A percentile compares a stretch with the other conserved stretches of the same genome.
Conservation (phyloP, 2,329 filamentous ascomycete genomes). For the Epichloe baconii region DNA sequence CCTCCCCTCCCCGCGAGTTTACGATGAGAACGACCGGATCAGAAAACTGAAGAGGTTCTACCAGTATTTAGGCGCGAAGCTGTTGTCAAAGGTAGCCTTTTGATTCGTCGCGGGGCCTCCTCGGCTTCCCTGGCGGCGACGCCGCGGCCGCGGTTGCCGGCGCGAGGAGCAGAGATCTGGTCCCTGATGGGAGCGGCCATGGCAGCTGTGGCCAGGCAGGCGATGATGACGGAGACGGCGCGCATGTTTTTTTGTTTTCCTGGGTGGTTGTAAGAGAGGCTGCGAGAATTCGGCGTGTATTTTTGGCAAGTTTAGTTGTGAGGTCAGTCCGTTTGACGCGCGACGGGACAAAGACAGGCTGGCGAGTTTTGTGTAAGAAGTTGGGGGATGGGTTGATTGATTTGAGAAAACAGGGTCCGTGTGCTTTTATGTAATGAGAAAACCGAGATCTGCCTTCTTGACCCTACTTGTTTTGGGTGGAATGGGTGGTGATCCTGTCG, state of each 20-base stretch:
- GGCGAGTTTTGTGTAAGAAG: no score
- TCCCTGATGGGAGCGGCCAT: constrained; percentile 1
- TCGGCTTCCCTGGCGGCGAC: neutral
- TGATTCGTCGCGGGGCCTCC: neutral
- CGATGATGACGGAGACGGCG: constrained; percentile 1
- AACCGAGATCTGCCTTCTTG: no score
- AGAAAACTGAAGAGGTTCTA: neutral
- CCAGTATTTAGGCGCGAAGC: neutral
- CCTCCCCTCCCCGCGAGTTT: neutral
- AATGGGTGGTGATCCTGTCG: no score
- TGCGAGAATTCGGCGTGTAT: neutral
- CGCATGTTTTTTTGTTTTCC: neutral
- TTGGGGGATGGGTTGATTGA: no score
- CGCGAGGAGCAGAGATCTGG: constrained; percentile 1
- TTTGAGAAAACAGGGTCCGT: no score
- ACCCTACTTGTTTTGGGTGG: no score
- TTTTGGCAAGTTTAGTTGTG: no score
- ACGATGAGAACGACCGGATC: no score
- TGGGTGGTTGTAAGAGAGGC: neutral
- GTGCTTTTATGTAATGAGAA: no score
- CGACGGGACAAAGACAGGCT: no score
- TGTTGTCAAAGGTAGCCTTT: neutral
- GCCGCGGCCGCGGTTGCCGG: neutral
- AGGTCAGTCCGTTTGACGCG: no score
- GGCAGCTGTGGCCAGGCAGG: constrained; percentile 1